These are phyloP conservation scores for Parmales sp. DNA, from an alignment of 108 stramenopile genomes.

Conservation along the genomic window DNA sequence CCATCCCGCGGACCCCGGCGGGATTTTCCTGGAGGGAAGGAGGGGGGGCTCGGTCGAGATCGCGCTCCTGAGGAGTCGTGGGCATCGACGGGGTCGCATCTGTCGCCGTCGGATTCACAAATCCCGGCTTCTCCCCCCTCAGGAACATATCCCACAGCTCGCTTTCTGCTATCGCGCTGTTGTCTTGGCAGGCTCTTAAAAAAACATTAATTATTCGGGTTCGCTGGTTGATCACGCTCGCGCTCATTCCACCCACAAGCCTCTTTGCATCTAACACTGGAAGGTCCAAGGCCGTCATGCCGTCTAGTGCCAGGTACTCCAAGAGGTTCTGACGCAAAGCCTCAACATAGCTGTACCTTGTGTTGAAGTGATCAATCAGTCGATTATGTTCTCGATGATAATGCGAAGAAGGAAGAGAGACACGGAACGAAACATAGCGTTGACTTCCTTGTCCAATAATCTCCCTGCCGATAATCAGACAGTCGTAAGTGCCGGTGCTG, in stretches of 20 bases:
- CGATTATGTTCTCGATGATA: not conserved
- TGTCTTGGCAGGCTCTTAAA: slow-evolving; percentile 1
- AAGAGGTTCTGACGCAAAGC: not conserved
- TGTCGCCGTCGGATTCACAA: too few species aligned
- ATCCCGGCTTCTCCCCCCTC: slow-evolving; percentile 4
- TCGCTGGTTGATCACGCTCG: slow-evolving; percentile 4
- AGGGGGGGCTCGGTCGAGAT: not conserved
- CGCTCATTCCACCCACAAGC: not conserved
- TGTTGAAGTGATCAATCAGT: not conserved
- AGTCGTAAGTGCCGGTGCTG: too few species aligned
- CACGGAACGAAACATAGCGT: not conserved
- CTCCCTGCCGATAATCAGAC: slow-evolving; percentile 1
- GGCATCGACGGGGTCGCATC: not conserved
- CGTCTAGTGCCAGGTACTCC: too few species aligned
- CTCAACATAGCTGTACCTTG: not conserved
- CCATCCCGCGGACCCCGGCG: slow-evolving; percentile 2
- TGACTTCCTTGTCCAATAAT: not conserved
- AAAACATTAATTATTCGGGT: slow-evolving; percentile 6
- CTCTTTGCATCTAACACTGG: not conserved
- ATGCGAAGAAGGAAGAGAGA: not conserved
- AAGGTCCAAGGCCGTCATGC: not conserved
- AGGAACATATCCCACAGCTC: not conserved
- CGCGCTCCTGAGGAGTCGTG: not conserved
- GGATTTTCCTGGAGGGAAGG: not conserved
- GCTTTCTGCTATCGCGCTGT: not conserved